phyloP scores from a whole-genome alignment of 2,329 filamentous ascomycete species.

The Colletotrichum viniferum region DNA sequence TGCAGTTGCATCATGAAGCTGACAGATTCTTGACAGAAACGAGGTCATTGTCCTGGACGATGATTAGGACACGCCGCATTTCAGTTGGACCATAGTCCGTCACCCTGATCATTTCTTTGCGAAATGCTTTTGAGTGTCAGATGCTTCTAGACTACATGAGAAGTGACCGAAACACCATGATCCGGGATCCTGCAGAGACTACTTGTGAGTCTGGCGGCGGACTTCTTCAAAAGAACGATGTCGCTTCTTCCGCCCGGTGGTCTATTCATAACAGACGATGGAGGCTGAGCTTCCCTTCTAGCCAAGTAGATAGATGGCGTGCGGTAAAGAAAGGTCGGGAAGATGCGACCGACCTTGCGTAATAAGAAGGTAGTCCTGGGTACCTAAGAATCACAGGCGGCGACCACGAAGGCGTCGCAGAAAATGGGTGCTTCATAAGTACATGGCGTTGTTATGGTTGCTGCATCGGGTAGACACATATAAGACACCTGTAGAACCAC shows the following conservation, averaged over 20 bases:
- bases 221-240: too few relatives aligned
- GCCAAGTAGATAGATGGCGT: fast-evolving
- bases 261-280: fast-evolving
- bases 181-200: not conserved
- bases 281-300: fast-evolving
- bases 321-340: fast-evolving
- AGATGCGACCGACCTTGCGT: fast-evolving
- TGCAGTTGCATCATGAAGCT: not conserved
- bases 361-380: fast-evolving
- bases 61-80: not conserved
- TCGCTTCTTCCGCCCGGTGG: not conserved
- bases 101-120: not conserved
- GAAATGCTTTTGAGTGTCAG: not conserved
- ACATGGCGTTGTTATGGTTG: fast-evolving
- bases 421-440: fast-evolving
- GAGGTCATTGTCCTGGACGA: not conserved
- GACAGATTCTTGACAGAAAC: not conserved
- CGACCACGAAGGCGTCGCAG: not conserved
- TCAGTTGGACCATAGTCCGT: not conserved
- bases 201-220: too few relatives aligned
- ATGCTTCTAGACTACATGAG: not conserved
- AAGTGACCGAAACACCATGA: not conserved
- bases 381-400: not conserved
- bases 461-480: not conserved
- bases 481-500: not conserved